Evolutionary conservation across 1,284 basidiomycete species (phyloP).

Genomic region (Golubevia pallescens): DNA sequence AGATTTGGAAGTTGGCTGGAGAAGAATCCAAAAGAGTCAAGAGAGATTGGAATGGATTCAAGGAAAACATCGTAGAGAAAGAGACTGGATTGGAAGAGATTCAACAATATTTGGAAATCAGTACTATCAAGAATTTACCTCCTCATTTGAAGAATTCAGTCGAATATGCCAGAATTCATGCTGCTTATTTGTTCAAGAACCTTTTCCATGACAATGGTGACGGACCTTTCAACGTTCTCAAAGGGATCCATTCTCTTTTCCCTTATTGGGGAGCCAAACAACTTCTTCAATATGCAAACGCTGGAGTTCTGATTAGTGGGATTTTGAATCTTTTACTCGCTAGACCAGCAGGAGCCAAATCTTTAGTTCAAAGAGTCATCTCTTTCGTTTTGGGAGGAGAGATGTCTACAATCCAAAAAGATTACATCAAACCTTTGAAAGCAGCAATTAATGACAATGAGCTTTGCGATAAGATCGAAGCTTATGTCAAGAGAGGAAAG

Average conservation of each 20-base stretch:
- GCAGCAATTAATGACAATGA: constrained; percentile 43
- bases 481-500: constrained; percentile 51
- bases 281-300: constrained; percentile 55
- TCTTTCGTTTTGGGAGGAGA: constrained; percentile 48
- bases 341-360: constrained; percentile 56
- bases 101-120: constrained; percentile 36
- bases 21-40: constrained; percentile 39
- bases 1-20: constrained; percentile 44
- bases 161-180: constrained; percentile 51
- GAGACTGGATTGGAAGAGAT: constrained; percentile 55
- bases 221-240: constrained; percentile 48
- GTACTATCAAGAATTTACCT: constrained; percentile 52
- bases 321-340: constrained; percentile 55
- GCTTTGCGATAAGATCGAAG: constrained; percentile 49
- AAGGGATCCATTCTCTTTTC: constrained; percentile 50
- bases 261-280: constrained; percentile 63
- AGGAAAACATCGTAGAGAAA: constrained; percentile 57
- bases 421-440: constrained; percentile 46
- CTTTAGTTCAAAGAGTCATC: constrained; percentile 56
- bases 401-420: constrained; percentile 42
- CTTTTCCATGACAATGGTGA: constrained; percentile 53
- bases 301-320: constrained; percentile 53
- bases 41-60: constrained; percentile 44
- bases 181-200: constrained; percentile 49
- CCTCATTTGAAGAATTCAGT: constrained; percentile 47